Percentiles rank a stretch among this genome's conserved stretches.
phyloP scores from a whole-genome alignment of 2,329 filamentous ascomycete genomes.

The Microdochium trichocladiopsis region DNA sequence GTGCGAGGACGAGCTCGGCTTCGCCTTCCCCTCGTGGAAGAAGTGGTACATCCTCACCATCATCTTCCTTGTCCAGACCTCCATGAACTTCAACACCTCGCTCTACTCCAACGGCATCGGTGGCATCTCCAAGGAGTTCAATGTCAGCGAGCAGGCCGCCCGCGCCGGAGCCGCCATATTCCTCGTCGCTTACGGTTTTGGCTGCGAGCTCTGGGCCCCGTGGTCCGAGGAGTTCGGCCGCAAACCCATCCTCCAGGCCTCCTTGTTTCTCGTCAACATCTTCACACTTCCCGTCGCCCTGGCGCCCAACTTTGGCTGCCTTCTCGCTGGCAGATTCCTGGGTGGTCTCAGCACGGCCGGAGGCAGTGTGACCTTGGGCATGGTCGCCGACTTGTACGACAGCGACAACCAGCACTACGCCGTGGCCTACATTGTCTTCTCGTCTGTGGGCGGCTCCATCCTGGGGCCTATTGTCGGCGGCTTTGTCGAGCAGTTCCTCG shows the following conservation, averaged over 20 bases:
- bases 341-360: conserved; percentile 66
- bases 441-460: conserved; percentile 70
- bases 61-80: conserved; percentile 67
- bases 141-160: conserved; percentile 60
- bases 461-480: conserved; percentile 74
- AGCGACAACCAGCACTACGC: conserved; percentile 67
- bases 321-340: conserved; percentile 64
- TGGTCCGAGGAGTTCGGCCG: conserved; percentile 81
- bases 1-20: conserved; percentile 61
- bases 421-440: conserved; percentile 71
- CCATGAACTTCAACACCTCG: conserved; percentile 75
- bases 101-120: conserved; percentile 63
- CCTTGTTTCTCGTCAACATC: conserved; percentile 69
- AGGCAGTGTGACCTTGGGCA: conserved; percentile 66
- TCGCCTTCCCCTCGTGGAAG: conserved; percentile 49
- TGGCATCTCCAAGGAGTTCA: conserved; percentile 61
- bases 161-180: conserved; percentile 73
- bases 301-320: conserved; percentile 63
- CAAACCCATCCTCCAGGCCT: conserved; percentile 66
- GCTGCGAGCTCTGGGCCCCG: conserved; percentile 82
- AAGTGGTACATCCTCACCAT: conserved; percentile 70
- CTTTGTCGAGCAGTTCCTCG: conserved; percentile 59
- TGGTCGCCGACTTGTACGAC: conserved; percentile 71
- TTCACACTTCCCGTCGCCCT: conserved; percentile 68
- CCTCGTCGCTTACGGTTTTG: conserved; percentile 73